Base-by-base conservation (phyloP, 352 stramenopile genomes). In the Phytopythium chamaehyphon region DNA sequence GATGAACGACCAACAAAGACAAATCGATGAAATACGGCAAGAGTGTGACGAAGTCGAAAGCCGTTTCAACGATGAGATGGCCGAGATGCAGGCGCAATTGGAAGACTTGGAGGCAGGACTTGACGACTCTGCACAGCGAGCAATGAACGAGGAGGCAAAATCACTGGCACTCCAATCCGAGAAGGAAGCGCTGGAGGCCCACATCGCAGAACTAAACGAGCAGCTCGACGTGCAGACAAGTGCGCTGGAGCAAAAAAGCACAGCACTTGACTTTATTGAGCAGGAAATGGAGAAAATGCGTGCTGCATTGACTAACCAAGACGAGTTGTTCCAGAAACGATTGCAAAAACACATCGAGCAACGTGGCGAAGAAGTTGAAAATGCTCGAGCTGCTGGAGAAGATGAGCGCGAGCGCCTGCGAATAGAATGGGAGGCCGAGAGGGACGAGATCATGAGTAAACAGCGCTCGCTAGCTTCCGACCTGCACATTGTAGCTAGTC, bases 281-380 rank as follows among this genome's bases (percentile, higher is more conserved):
- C 71, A 70, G 10, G 79, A 90, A 39, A 87, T 90, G 76, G 72
- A 84, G 23, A 66, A 69, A 0, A 75, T 90, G 72, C 73, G 74
- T 14, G 61, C 53, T 0, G 61, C 61, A 15, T 64, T 88, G 1
- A 60, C 67, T 40, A 75, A 86, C 12, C 79, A 90, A 37, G 76
- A 86, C 51, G 59, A 54, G 1, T 24, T 85, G 3, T 85, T 86
- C 40, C 62, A 84, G 39, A 82, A 69, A 18, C 59, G 68, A 11
- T 54, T 88, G 12, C 59, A 78, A 18, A 71, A 71, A 9, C 66
- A 80, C 40, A 21, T 81, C 6, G 74, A 88, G 23, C 60, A 66
- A 31, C 67, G 86, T 6, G 51, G 47, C 1, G 68, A 88, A 52
- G 68, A 76, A 42, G 43, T 83, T 7, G 74, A 83, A 26, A 53